Evolutionary conservation across 2,329 filamentous ascomycete species (phyloP), one percentile per base, ranked within the genome.

Genomic region (Trichoderma brevicompactum): DNA sequence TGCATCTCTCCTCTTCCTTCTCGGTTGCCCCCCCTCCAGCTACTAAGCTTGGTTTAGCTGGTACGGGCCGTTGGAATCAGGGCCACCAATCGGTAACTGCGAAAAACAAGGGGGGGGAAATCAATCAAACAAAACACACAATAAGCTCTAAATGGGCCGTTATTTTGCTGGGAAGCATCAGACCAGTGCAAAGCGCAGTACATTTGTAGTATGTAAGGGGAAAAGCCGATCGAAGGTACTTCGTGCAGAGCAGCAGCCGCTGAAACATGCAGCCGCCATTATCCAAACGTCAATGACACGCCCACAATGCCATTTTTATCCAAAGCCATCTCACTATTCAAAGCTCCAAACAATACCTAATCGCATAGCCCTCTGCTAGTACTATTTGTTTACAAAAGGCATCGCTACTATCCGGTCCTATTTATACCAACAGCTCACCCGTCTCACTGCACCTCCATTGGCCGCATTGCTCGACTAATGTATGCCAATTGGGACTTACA

Each of bases 81-180:
- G 48, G 49, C 49, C 48, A 53, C 59, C 49, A 63, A 54, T 63
- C 59, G 59, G 59, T 19, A 54, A n/a, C 59, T 34, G 49, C 59
- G 40, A 63, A 54, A 28, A 13, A 36, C 32, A 36, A 15, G 48
- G 40, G 28, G 48, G 40, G 28, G 13, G n/a, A 40, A 53, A 19
- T 34, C 49, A 23, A 43, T 17, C 59, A 44, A 62, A 38, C 49
- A 63, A 34, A 38, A 17, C 48, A 41, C 23, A 50, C 48, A 50
- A 50, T 50, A 34, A 50, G 7, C 48, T n/a, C 48, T 5, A 28
- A 28, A 28, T 5, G 23, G 23, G 2, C 23, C 23, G 23, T 28
- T 28, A 5, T 28, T 28, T 38, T 38, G 15, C n/a, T 12, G n/a
- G 5, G 19, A 28, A 28, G 23, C 23, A 28, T 28, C 23, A 28